Conservation (phyloP, 768 basidiomycete genomes). For the Scleroderma citrinum region DNA sequence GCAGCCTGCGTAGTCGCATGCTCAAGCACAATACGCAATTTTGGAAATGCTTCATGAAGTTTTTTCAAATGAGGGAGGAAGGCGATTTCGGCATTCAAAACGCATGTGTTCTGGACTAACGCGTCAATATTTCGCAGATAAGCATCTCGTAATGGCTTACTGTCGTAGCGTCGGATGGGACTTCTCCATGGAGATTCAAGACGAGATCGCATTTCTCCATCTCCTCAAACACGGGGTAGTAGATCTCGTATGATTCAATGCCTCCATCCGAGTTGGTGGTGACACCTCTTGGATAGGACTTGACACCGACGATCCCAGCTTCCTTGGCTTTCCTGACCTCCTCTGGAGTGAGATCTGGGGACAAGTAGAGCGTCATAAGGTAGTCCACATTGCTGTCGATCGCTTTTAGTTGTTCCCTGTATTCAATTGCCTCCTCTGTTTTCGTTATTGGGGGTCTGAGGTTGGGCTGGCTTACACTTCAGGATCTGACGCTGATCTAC, state of each 20-base stretch:
- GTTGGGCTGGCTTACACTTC: slow-evolving; percentile 64
- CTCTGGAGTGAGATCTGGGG: slow-evolving; percentile 81
- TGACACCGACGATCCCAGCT: slow-evolving; percentile 85
- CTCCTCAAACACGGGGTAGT: slow-evolving; percentile 87
- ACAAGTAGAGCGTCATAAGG: slow-evolving; percentile 96
- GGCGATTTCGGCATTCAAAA: slow-evolving; percentile 86
- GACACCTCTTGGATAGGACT: slow-evolving; percentile 95
- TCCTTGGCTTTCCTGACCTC: slow-evolving; percentile 84
- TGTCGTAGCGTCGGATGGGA: slow-evolving; percentile 74
- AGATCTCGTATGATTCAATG: slow-evolving; percentile 91
- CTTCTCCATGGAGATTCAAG: slow-evolving; percentile 94
- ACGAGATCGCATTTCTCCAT: slow-evolving; percentile 96
- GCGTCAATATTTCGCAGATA: not conserved
- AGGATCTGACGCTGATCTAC: slow-evolving; percentile 6
- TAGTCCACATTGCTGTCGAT: slow-evolving; percentile 80
- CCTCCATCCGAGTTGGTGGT: slow-evolving; percentile 97
- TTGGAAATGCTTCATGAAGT: slow-evolving; percentile 80
- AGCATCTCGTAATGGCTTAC: slow-evolving; percentile 30
- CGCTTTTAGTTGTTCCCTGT: slow-evolving; percentile 65
- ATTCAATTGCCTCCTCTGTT: slow-evolving; percentile 73
- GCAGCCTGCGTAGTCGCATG: slow-evolving; percentile 94
- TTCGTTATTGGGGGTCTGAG: slow-evolving; percentile 82
- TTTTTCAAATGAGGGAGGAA: slow-evolving; percentile 86
- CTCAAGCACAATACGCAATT: slow-evolving; percentile 91
- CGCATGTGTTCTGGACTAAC: slow-evolving; percentile 66